phyloP scores from a whole-genome alignment of 2,329 filamentous ascomycete species.

The Aspergillus oerlinghausenensis region DNA sequence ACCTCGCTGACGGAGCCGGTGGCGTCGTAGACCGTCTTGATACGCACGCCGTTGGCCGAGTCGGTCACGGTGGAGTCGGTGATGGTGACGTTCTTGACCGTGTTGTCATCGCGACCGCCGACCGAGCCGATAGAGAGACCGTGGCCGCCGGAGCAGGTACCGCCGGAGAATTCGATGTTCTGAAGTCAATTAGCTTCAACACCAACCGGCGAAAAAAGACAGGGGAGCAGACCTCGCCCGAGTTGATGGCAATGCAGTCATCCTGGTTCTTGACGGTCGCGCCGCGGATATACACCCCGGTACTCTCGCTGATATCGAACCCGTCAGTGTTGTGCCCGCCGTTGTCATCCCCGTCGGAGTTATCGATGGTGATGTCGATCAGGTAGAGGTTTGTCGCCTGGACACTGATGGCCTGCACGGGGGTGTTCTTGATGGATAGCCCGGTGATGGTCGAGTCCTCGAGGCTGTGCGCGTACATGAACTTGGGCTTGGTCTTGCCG shows the following conservation, averaged over 20 bases:
- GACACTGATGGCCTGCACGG: constrained; percentile 35
- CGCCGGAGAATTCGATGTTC: constrained; percentile 28
- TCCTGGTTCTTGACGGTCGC: constrained; percentile 56
- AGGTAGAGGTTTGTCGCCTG: constrained; percentile 50
- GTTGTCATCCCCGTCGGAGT: constrained; percentile 49
- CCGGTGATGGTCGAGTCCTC: constrained; percentile 30
- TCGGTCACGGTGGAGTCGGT: constrained; percentile 45
- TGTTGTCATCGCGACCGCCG: constrained; percentile 53
- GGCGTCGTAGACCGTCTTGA: constrained; percentile 53
- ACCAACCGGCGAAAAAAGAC: too few relatives aligned
- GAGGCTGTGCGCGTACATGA: constrained; percentile 49
- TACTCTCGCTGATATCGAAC: constrained; percentile 38
- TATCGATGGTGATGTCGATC: constrained; percentile 52
- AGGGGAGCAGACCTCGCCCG: constrained; percentile 38
- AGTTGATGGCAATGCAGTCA: constrained; percentile 57
- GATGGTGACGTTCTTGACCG: constrained; percentile 51
- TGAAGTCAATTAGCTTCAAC: neutral
- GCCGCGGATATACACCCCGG: constrained; percentile 47
- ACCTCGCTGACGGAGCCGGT: constrained; percentile 51
- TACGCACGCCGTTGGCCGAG: constrained; percentile 54
- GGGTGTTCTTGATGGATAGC: constrained; percentile 35
- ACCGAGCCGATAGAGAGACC: constrained; percentile 58
- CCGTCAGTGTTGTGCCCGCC: constrained; percentile 51
- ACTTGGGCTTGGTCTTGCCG: constrained; percentile 62
- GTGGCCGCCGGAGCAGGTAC: constrained; percentile 37